Percentiles rank a stretch among this genome's conserved stretches.
Evolutionary conservation across 164 flowering plant species (phyloP).

Genomic region (Vitis cinerea): DNA sequence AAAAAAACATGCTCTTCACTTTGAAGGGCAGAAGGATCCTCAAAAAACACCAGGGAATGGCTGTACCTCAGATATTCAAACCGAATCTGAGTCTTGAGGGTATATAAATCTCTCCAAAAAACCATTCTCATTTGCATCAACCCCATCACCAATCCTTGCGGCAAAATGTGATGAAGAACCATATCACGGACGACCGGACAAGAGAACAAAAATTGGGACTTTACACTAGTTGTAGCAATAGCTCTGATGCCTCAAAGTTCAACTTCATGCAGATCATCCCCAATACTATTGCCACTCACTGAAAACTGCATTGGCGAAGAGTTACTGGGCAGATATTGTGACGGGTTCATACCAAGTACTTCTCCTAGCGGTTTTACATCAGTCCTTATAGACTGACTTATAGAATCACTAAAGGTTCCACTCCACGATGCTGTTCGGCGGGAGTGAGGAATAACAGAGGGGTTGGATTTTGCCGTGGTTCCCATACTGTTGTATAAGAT

Average conservation of each 20-base stretch:
- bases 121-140: neutral
- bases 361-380: constrained; percentile 38
- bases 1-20: neutral
- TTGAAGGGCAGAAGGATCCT: neutral
- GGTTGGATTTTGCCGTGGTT: constrained; percentile 3
- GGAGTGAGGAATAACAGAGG: constrained; percentile 29
- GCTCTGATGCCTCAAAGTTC: constrained; percentile 32
- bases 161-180: neutral
- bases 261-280: constrained; percentile 53
- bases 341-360: constrained; percentile 28
- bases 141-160: neutral
- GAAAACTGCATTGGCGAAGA: constrained; percentile 16
- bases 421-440: constrained; percentile 71
- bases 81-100: neutral
- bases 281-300: constrained; percentile 21
- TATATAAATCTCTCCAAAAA: neutral
- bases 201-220: constrained; percentile 19
- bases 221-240: constrained; percentile 3
- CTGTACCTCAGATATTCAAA: constrained; percentile 10
- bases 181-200: neutral
- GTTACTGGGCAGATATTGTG: constrained; percentile 27
- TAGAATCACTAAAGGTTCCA: constrained; percentile 22
- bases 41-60: neutral
- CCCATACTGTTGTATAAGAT: constrained; percentile 24
- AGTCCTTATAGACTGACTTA: constrained; percentile 15